These are phyloP conservation scores for Lentinus tigrinus DNA, from an alignment of 768 basidiomycete genomes.

Conservation along the genomic window DNA sequence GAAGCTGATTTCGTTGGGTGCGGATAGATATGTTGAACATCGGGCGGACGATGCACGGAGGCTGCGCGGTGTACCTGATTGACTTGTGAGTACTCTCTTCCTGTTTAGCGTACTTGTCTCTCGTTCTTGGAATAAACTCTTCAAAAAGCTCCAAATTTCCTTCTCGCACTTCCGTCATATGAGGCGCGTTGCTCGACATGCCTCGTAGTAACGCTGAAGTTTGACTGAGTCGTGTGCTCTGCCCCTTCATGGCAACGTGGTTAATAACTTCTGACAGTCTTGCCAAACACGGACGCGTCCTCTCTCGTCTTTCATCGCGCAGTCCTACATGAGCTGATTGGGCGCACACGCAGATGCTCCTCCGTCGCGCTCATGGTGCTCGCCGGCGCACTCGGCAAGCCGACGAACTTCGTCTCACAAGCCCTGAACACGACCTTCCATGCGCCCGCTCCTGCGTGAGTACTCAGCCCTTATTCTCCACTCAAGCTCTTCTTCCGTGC, in stretches of 20 bases:
- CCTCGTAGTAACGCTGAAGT: too few relatives aligned
- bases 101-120: not conserved
- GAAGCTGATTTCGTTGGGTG: too few relatives aligned
- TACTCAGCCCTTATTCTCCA: not conserved
- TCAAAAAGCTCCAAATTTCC: too few relatives aligned
- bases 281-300: not conserved
- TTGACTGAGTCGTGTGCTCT: too few relatives aligned
- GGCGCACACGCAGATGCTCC: slow-evolving; percentile 7
- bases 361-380: slow-evolving; percentile 15
- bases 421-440: slow-evolving; percentile 19
- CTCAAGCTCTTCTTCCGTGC: not conserved
- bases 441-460: slow-evolving; percentile 14
- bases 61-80: slow-evolving; percentile 19
- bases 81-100: slow-evolving; percentile 14
- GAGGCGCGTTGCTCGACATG: too few relatives aligned
- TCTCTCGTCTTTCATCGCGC: not conserved
- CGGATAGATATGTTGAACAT: slow-evolving; percentile 18
- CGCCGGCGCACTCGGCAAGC: slow-evolving; percentile 3
- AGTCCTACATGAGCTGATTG: not conserved
- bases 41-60: slow-evolving; percentile 16
- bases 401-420: slow-evolving; percentile 18
- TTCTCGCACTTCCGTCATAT: too few relatives aligned
- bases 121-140: too few relatives aligned
- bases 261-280: too few relatives aligned
- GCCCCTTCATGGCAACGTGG: too few relatives aligned